Base-by-base conservation (phyloP, 306 rosid genomes). In the Dalbergia cochinchinensis region DNA sequence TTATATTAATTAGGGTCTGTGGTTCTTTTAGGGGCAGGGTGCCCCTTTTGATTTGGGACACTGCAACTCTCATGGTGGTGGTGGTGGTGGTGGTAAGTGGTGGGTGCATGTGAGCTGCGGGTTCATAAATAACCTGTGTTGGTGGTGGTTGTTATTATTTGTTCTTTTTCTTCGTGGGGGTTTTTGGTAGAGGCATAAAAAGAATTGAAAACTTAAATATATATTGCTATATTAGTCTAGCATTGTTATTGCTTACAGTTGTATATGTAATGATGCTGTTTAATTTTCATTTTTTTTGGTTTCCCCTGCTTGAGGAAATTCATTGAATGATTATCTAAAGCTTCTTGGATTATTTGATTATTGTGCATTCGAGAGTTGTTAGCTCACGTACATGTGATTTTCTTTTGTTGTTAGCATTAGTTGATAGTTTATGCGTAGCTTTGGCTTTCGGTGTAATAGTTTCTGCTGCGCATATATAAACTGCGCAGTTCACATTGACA, bases 221-320 rank as follows among this genome's bases (percentile, higher is more conserved):
- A 50, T 15, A 50, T 14, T n/a, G 16, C 3, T 50, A 50, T 26
- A 54, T 54, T 5, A 54, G 22, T 6, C 7, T 54, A 54, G 22
- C 60, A n/a, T 54, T 51, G 58, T 51, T 47, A 12, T 50, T 50
- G 39, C 37, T 31, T 22, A 50, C 57, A 50, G 6, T 35, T 64
- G 53, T 68, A 26, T 72, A 51, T 80, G 73, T 73, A 39, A 62
- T 9, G 18, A 12, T 79, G 33, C 11, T 13, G 13, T 20, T 69
- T 62, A 22, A 26, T 62, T 59, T 6, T 51, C 51, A 9, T 39
- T n/a, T 64, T 64, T 14, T 5, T 69, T 67, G 57, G 0, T 33
- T 59, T 44, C 33, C 63, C 34, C 44, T 70, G 3, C 77, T 78
- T 69, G 82, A 78, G 82, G 76, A 69, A 33, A 69, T 58, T 58